These are phyloP conservation scores for Ophiosphaerella korrae DNA, from an alignment of 2,329 filamentous ascomycete genomes.

Conservation along the genomic window DNA sequence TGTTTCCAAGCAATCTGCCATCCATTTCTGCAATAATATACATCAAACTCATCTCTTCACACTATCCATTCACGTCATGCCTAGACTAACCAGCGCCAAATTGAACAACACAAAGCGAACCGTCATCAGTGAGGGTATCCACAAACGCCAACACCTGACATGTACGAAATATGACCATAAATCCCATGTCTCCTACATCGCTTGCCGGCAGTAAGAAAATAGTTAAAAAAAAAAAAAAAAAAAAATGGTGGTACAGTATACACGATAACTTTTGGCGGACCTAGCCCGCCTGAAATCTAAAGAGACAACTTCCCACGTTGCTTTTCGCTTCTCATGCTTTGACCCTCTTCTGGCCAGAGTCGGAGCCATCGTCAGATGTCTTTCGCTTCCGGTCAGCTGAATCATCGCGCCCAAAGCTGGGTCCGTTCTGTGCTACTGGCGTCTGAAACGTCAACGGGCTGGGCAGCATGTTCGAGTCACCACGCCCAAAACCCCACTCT, in stretches of 20 bases:
- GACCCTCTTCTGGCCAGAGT: slow-evolving; percentile 44
- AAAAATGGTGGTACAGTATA: slow-evolving; percentile 14
- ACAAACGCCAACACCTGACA: slow-evolving; percentile 25
- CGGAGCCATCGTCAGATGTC: slow-evolving; percentile 47
- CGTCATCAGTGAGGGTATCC: slow-evolving; percentile 32
- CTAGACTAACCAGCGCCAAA: slow-evolving; percentile 13
- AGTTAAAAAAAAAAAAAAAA: slow-evolving; percentile 9
- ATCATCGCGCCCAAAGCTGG: slow-evolving; percentile 52
- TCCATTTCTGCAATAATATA: slow-evolving; percentile 15
- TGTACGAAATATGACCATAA: slow-evolving; percentile 11
- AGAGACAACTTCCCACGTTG: neutral
- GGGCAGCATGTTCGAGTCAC: slow-evolving; percentile 79
- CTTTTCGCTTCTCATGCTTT: slow-evolving; percentile 32
- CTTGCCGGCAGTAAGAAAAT: slow-evolving; percentile 11
- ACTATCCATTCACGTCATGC: slow-evolving; percentile 12
- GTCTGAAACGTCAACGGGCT: slow-evolving; percentile 94
- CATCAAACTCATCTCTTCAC: slow-evolving; percentile 11
- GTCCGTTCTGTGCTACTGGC: slow-evolving; percentile 60
- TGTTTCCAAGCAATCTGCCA: too few relatives aligned
- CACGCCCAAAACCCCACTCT: slow-evolving; percentile 81
- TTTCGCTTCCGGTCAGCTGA: slow-evolving; percentile 48
- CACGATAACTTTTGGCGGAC: slow-evolving; percentile 3
- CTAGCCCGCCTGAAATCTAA: neutral
- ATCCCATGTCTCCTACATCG: slow-evolving; percentile 15
- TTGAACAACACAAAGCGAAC: slow-evolving; percentile 17